Conservation (phyloP, 495 filamentous ascomycete species). For the Penicillium cataractarum region DNA sequence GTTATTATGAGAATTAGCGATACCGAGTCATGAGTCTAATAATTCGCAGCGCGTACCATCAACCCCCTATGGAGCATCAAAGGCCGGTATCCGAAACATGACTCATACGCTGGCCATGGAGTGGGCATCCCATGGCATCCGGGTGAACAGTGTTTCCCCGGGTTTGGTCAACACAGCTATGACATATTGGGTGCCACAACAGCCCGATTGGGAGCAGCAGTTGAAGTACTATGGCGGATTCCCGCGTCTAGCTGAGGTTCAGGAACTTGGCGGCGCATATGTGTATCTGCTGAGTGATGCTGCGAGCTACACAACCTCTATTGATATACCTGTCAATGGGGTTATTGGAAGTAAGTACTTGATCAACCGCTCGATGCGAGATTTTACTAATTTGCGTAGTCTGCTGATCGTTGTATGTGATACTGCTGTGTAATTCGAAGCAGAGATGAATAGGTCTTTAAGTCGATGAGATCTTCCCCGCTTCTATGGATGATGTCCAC, state of each 20-base stretch:
- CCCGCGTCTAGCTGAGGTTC: slow-evolving; percentile 39
- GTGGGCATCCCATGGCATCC: slow-evolving; percentile 51
- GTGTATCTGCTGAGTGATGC: slow-evolving; percentile 47
- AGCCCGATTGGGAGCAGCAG: slow-evolving; percentile 46
- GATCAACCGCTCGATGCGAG: background rate
- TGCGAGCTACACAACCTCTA: slow-evolving; percentile 46
- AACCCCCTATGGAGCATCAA: slow-evolving; percentile 38
- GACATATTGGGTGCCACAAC: slow-evolving; percentile 44
- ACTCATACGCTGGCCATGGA: slow-evolving; percentile 52
- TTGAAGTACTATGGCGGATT: slow-evolving; percentile 52
- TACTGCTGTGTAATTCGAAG: too few species aligned
- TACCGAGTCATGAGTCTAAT: background rate
- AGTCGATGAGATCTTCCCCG: too few species aligned
- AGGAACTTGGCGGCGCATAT: slow-evolving; percentile 48
- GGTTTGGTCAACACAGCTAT: slow-evolving; percentile 44
- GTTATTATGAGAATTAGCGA: background rate
- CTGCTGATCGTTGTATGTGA: slow-evolving; percentile 14
- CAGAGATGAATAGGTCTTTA: too few species aligned
- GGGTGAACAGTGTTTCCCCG: slow-evolving; percentile 45
- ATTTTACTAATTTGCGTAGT: slow-evolving; percentile 15
- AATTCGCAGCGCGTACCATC: slow-evolving; percentile 35
- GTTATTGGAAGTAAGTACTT: slow-evolving; percentile 36
- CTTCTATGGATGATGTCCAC: too few species aligned
- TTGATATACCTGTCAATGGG: slow-evolving; percentile 45
- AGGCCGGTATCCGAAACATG: slow-evolving; percentile 38